These are phyloP conservation scores for Russula ochroleuca DNA, from an alignment of 768 basidiomycete species.

Conservation along the genomic window DNA sequence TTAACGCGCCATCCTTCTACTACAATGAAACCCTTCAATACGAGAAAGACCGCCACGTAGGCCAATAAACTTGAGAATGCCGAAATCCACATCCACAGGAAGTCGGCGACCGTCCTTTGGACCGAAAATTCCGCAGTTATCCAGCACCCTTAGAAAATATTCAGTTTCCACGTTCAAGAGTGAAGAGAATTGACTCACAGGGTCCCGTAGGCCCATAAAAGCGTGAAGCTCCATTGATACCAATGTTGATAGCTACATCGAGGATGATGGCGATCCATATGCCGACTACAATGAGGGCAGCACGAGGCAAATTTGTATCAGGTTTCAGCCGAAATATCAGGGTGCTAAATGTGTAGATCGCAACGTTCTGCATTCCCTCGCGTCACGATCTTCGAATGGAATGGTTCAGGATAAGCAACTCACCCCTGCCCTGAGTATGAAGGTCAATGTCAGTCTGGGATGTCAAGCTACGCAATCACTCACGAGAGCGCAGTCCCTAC, in stretches of 20 bases:
- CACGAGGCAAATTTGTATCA: slow-evolving; percentile 33
- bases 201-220: slow-evolving; percentile 43
- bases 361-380: slow-evolving; percentile 33
- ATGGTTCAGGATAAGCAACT: not conserved
- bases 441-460: not conserved
- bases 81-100: slow-evolving; percentile 51
- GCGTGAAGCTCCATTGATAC: slow-evolving; percentile 33
- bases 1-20: slow-evolving; percentile 35
- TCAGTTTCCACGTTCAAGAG: not conserved
- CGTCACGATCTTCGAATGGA: not conserved
- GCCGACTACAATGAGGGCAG: slow-evolving; percentile 33
- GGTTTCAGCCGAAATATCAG: slow-evolving; percentile 37
- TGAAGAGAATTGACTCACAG: slow-evolving; percentile 33
- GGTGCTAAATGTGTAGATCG: slow-evolving; percentile 40
- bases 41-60: slow-evolving; percentile 44
- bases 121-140: slow-evolving; percentile 36
- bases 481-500: slow-evolving; percentile 26
- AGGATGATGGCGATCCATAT: slow-evolving; percentile 44
- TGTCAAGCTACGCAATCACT: slow-evolving; percentile 8
- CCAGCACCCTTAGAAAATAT: slow-evolving; percentile 47
- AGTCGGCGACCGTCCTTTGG: slow-evolving; percentile 46
- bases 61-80: slow-evolving; percentile 41
- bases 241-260: slow-evolving; percentile 39
- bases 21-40: slow-evolving; percentile 39
- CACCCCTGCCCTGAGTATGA: slow-evolving; percentile 16